Percentiles rank a stretch among this genome's conserved stretches.
Evolutionary conservation across 2,329 filamentous ascomycete genomes (phyloP).

Genomic region (Colletotrichum incanum): DNA sequence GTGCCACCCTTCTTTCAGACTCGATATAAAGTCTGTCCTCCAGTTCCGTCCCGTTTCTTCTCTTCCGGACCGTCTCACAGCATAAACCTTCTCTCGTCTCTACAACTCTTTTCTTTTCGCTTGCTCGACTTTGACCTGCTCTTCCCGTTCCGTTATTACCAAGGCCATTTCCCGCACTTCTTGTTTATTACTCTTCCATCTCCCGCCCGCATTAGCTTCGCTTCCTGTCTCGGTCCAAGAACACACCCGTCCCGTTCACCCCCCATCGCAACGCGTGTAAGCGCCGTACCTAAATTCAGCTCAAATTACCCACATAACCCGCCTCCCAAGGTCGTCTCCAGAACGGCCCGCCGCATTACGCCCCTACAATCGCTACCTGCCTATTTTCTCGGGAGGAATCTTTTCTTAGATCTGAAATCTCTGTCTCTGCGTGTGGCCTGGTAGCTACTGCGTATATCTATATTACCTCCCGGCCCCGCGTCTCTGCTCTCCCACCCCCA

Average conservation of each 20-base stretch:
- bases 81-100: constrained; percentile 10
- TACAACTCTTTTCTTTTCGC: not conserved
- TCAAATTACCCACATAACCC: constrained; percentile 35
- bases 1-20: not conserved
- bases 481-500: not conserved
- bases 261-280: constrained; percentile 34
- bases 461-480: constrained; percentile 1
- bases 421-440: constrained; percentile 18
- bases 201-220: constrained; percentile 37
- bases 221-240: constrained; percentile 30
- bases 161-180: not conserved
- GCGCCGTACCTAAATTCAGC: constrained; percentile 41
- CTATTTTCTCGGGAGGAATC: constrained; percentile 11
- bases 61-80: constrained; percentile 19
- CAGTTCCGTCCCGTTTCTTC: constrained; percentile 22
- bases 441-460: constrained; percentile 38
- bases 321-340: not conserved
- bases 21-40: constrained; percentile 37
- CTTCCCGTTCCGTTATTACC: not conserved
- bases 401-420: constrained; percentile 41
- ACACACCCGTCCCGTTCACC: not conserved
- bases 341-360: constrained; percentile 34
- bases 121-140: not conserved
- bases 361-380: constrained; percentile 5
- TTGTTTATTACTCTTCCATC: constrained; percentile 16